A percentile compares a stretch with the other conserved stretches of the same genome.
phyloP scores from a whole-genome alignment of 163 green algal species.

The Volvox carteri region DNA sequence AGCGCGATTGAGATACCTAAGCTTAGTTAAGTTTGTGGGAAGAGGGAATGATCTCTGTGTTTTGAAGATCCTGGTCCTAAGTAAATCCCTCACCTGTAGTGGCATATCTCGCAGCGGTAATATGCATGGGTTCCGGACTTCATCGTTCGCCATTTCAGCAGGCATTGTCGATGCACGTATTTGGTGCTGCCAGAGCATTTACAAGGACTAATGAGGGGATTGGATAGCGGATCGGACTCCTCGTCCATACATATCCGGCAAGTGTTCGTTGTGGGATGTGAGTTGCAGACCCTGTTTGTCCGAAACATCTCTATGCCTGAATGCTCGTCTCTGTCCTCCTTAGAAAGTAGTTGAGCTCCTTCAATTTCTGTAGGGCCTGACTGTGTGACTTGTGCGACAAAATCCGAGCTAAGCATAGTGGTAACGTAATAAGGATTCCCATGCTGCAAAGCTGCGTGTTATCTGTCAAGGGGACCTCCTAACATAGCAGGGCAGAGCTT shows the following conservation, averaged over 20 bases:
- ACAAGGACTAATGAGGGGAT: conserved; percentile 41
- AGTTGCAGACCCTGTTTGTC: background rate
- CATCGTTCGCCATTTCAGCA: conserved; percentile 22
- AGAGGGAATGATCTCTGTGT: no score
- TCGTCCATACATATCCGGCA: conserved; percentile 46
- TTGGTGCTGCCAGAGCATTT: conserved; percentile 23
- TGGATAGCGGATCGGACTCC: background rate
- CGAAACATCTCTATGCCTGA: background rate
- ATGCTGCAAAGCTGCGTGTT: no score
- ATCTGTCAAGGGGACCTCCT: no score
- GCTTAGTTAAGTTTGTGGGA: no score
- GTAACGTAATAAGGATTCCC: no score
- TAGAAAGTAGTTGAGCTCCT: background rate
- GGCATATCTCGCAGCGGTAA: conserved; percentile 54
- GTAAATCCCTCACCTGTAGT: conserved; percentile 10
- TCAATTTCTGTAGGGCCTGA: background rate
- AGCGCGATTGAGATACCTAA: no score
- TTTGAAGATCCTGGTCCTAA: background rate
- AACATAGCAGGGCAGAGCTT: no score
- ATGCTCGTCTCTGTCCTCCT: no score
- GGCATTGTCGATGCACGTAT: conserved; percentile 37
- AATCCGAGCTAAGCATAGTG: no score
- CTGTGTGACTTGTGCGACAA: background rate
- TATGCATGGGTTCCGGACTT: background rate
- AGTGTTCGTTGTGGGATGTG: background rate